phyloP scores from a whole-genome alignment of 305 asterid species.

The Solanum hybrid region DNA sequence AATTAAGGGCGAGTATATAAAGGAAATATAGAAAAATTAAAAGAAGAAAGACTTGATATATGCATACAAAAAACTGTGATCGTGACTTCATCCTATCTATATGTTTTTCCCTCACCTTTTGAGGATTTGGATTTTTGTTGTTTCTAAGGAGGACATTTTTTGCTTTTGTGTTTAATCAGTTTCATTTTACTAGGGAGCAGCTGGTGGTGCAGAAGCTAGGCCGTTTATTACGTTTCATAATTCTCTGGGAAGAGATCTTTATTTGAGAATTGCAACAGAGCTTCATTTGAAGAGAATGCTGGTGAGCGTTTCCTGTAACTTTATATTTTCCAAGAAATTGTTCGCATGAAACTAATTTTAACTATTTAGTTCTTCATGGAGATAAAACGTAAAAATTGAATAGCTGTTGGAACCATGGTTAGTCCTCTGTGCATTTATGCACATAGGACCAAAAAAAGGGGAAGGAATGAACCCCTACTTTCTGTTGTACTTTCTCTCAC shows the following conservation, averaged over 20 bases:
- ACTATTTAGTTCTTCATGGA: not conserved
- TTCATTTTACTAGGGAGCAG: slow-evolving; percentile 72
- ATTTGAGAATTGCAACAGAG: slow-evolving; percentile 95
- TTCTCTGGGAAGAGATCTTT: slow-evolving; percentile 97
- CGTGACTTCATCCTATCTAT: not conserved
- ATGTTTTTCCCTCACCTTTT: not conserved
- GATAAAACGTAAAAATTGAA: not conserved
- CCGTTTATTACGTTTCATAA: slow-evolving; percentile 92
- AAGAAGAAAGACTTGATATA: not conserved
- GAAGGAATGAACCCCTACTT: not conserved
- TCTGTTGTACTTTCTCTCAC: not conserved
- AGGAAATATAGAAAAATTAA: not conserved
- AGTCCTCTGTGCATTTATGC: not conserved
- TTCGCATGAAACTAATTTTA: not conserved
- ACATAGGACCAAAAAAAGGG: not conserved
- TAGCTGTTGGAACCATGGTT: not conserved
- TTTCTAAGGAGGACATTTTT: not conserved
- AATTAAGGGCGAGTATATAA: not conserved
- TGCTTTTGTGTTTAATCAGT: slow-evolving; percentile 8
- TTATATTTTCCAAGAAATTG: not conserved
- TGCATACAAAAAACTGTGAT: not conserved
- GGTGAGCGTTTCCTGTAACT: slow-evolving; percentile 33
- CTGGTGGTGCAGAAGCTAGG: slow-evolving; percentile 99
- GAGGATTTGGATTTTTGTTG: not conserved
- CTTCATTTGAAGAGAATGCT: slow-evolving; percentile 98